Evolutionary conservation across 1,284 basidiomycete species (phyloP), one percentile per base, ranked within the genome.

Genomic region (Heterobasidion irregulare): DNA sequence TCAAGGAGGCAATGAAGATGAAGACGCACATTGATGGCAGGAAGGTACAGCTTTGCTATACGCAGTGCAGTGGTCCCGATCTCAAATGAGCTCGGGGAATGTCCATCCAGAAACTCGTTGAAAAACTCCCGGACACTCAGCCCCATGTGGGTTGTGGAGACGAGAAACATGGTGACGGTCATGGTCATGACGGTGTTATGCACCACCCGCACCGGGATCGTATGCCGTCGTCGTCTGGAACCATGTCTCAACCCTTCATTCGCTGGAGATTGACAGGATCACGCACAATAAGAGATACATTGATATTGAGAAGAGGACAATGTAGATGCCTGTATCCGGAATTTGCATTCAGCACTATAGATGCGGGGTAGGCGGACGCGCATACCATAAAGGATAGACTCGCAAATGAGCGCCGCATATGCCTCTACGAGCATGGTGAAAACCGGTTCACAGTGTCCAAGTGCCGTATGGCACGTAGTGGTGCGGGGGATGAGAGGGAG

Each of bases 231-330:
- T 6, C 19, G 34, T 19, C 52, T 53, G 44, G 13, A n/a, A 41
- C 38, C 26, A 26, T 6, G 6, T 26, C n/a, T n/a, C 38, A n/a
- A 8, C n/a, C 38, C 12, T 41, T 41, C 12, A 34, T 8, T 8
- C 6, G 18, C 7, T 41, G 13, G 19, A 19, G 19, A 47, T 16
- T 13, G 41, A 26, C 18, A 16, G 18, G 32, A 33, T 13, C 8
- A 53, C 52, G 6, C 16, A 47, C 52, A 53, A 33, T 7, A 53
- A 34, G 8, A 53, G 43, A 26, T 53, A 47, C 52, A 53, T 47
- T 13, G 32, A 16, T 7, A 10, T 32, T 13, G 34, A 15, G 45
- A 53, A 53, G 16, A 53, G 44, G 44, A 53, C 52, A 32, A 43
- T 34, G 45, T 53, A 53, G n/a, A 53, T 47, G 16, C 52, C 52